Conservation (phyloP, 2,329 filamentous ascomycete species). For the Pseudopithomyces chartarum region DNA sequence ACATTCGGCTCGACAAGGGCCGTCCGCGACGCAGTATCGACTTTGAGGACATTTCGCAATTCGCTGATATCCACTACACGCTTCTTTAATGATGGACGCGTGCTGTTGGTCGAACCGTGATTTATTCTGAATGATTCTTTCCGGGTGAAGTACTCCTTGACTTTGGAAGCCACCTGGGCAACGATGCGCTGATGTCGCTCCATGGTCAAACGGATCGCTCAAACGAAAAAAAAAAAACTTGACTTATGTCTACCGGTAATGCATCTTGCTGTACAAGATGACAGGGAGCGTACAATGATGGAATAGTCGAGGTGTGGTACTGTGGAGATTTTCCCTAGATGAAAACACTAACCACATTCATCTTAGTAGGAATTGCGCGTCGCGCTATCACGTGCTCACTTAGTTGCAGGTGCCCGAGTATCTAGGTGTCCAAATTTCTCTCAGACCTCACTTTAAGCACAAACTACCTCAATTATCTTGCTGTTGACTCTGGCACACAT, state of each 20-base stretch:
- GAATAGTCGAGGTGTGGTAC: neutral
- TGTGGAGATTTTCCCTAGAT: conserved; percentile 7
- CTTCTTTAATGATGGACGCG: conserved; percentile 57
- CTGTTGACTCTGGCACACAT: too few relatives aligned
- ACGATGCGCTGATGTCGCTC: conserved; percentile 52
- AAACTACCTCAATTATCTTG: too few relatives aligned
- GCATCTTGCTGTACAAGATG: conserved; percentile 8
- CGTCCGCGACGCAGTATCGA: conserved; percentile 60
- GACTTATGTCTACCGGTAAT: neutral
- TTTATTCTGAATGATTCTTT: conserved; percentile 72
- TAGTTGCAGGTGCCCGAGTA: too few relatives aligned
- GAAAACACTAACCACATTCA: conserved; percentile 1
- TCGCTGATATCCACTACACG: conserved; percentile 67
- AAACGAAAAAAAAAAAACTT: neutral
- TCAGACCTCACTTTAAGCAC: too few relatives aligned
- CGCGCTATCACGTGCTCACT: neutral
- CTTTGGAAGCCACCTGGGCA: conserved; percentile 50
- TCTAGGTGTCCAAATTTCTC: too few relatives aligned
- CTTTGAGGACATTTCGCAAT: conserved; percentile 65
- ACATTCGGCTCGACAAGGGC: conserved; percentile 74
- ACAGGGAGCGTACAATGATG: neutral
- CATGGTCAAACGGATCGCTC: conserved; percentile 24
- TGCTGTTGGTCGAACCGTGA: conserved; percentile 79
- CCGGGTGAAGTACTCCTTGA: conserved; percentile 56
- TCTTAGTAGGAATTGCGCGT: neutral